Conservation (phyloP, 78 protist genomes). For the Mantamonas sphyraenae region DNA sequence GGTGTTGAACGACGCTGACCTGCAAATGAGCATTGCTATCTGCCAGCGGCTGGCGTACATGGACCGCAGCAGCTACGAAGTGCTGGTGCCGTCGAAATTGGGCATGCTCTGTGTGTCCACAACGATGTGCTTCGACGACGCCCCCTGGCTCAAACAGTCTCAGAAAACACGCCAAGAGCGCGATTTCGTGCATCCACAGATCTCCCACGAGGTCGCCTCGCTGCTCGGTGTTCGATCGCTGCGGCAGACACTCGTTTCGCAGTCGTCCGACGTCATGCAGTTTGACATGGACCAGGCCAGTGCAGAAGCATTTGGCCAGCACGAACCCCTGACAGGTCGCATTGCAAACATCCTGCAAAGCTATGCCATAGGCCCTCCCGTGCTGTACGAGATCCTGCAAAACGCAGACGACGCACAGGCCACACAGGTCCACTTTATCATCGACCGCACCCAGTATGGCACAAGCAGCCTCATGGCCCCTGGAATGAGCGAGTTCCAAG, state of each 20-base stretch:
- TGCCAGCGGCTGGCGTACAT: not conserved
- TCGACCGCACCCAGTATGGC: not conserved
- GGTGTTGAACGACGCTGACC: not conserved
- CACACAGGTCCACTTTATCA: not conserved
- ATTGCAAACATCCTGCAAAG: not conserved
- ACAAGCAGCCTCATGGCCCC: not conserved
- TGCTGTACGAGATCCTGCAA: not conserved
- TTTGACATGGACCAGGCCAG: not conserved
- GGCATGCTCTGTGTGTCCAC: not conserved
- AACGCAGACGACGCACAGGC: constrained; percentile 21
- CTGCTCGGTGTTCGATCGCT: not conserved
- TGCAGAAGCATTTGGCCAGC: not conserved
- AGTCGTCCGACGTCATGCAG: not conserved
- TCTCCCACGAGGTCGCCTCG: not conserved
- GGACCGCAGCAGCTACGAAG: not conserved
- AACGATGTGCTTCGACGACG: not conserved
- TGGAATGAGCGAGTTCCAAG: constrained; percentile 25
- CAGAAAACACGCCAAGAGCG: not conserved
- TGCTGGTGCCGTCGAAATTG: not conserved
- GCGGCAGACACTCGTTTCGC: not conserved
- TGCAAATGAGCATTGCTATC: not conserved
- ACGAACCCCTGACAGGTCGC: not conserved
- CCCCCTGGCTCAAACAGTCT: not conserved
- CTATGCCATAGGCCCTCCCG: not conserved
- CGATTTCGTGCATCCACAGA: not conserved